Evolutionary conservation across 352 stramenopile genomes (phyloP), one percentile per base, ranked within the genome.

Genomic region (Globisporangium cystogenes): DNA sequence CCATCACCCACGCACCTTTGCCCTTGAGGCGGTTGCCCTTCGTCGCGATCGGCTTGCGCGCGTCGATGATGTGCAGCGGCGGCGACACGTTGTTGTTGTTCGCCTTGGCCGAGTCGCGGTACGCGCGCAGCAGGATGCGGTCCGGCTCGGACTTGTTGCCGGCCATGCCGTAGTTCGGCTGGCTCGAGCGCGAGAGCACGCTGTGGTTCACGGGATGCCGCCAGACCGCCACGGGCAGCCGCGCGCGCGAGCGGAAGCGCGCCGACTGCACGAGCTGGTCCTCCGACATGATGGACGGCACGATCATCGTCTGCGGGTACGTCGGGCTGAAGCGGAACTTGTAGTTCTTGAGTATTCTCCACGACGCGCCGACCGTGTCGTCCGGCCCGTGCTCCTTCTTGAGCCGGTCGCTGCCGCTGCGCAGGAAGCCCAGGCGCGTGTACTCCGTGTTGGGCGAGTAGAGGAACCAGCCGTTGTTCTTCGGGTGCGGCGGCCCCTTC

Each of bases 151-250:
- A 98, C 36, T 86, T 91, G 70, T 98, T 97, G 23, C 94, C 93
- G 39, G 93, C 84, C 57, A 99, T 85, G n/a, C 96, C 96, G 35
- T 98, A 96, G 62, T 98, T 98, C 3, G 96, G 96, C 62, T 99
- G 96, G 12, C 89, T 92, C 11, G 80, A 97, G 37, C 96, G 81
- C 61, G 91, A 97, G n/a, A 99, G 81, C 40, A 93, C 86, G 24
- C 88, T 93, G 48, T 97, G 96, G 66, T 98, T 96, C 12, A 83
- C 67, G 18, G 83, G 82, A 62, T 95, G 87, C 8, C 87, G 80
- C 90, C 93, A 99, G 10, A 97, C 92, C 3, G 98, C 76, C 11
- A 95, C 83, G 0, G 95, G 94, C 1, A 99, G 69, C 3, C 96
- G 89, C 26, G 89, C 91, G 42, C 93, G 94, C 26, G 79, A 94